Base-by-base conservation (phyloP, 768 basidiomycete genomes). In the Trichaptum fuscoviolaceum region DNA sequence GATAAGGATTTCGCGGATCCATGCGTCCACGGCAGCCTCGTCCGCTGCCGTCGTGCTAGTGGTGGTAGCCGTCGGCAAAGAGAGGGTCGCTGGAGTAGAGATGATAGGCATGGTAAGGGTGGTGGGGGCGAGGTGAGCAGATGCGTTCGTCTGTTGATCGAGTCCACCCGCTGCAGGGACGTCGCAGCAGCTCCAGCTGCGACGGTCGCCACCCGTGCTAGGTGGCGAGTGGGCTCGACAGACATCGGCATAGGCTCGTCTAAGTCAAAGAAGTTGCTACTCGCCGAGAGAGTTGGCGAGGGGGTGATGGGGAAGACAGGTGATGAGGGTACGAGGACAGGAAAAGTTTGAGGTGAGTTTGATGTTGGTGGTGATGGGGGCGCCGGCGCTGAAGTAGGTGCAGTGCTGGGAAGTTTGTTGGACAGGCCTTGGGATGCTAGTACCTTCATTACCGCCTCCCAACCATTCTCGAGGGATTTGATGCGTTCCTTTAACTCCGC, bases 121-220 rank as follows among this genome's bases (percentile, higher is more conserved):
- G 66, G 69, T 63, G 69, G 66, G 60, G 73, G 74, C 64, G 70
- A 81, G 79, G 76, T 78, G 74, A 81, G 81, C 74, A 67, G 72
- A 75, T 71, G 70, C 72, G 74, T 71, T 65, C 67, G 75, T 69
- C 67, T 72, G 76, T 68, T 70, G 70, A 35, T 68, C 74, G 73
- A 76, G 79, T 80, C 88, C 90, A 91, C 92, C 93, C 92, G 93
- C 93, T 95, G 93, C 93, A 88, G 91, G 93, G 93, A 82, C 88
- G 86, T 83, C 83, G 83, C 79, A 73, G 83, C 74, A 76, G 78
- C 78, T 79, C 78, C 71, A 78, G 75, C 71, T 69, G 70, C 76
- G 70, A 72, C 78, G 87, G 84, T 88, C 93, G 85, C 93, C 93
- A 95, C 90, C 93, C 93, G 93, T 95, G 93, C 93, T 90, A 91